Conservation (phyloP, 148 eudicot species). For the Beta vulgaris region DNA sequence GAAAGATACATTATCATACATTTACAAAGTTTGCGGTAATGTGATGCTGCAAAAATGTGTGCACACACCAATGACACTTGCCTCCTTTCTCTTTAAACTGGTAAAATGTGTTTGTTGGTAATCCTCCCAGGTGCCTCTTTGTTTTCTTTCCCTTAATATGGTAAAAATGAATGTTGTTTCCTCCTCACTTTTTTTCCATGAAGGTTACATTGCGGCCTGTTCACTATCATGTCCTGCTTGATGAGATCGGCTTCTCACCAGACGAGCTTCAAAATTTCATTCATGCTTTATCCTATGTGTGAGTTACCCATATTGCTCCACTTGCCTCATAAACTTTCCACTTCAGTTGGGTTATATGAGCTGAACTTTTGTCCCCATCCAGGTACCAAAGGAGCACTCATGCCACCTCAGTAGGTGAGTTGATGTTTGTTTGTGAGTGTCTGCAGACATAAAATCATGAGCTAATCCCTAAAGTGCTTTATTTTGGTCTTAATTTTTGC, state of each 20-base stretch:
- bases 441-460: constrained; percentile 14
- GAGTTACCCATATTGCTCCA: constrained; percentile 30
- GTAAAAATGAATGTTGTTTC: constrained; percentile 13
- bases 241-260: constrained; percentile 95
- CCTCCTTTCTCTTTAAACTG: not conserved
- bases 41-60: not conserved
- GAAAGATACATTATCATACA: too few species aligned
- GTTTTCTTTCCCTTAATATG: not conserved
- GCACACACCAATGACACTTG: not conserved
- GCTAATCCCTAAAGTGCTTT: not conserved
- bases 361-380: constrained; percentile 17
- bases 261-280: constrained; percentile 80
- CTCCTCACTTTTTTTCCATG: constrained; percentile 17
- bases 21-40: not conserved
- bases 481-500: constrained; percentile 13
- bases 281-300: constrained; percentile 87
- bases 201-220: constrained; percentile 93
- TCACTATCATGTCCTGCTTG: constrained; percentile 91
- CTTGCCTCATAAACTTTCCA: constrained; percentile 1
- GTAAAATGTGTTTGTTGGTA: too few species aligned
- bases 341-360: constrained; percentile 5
- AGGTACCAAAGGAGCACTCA: constrained; percentile 85
- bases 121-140: not conserved
- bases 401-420: constrained; percentile 83
- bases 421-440: constrained; percentile 10